Evolutionary conservation across 169 alveolate genomes (phyloP).

Genomic region (Cryptosporidium tyzzeri): DNA sequence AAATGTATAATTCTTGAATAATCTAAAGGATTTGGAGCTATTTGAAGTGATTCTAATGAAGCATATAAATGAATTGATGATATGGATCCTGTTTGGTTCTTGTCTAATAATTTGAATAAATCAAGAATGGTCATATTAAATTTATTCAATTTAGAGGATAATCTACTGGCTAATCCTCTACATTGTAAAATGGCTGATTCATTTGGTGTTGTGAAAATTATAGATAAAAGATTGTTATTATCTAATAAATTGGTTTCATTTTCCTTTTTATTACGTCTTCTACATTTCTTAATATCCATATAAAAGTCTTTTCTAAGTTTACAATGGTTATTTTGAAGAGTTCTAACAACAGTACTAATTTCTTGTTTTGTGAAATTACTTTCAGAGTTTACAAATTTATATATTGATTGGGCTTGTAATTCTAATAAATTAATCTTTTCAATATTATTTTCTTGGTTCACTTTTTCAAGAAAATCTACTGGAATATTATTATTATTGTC

Average conservation of each 20-base stretch:
- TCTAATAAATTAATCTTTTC: slow-evolving; percentile 19
- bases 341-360: slow-evolving; percentile 38
- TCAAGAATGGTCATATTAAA: slow-evolving; percentile 43
- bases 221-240: background rate
- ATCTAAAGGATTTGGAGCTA: slow-evolving; percentile 65
- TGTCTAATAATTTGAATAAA: slow-evolving; percentile 39
- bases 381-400: slow-evolving; percentile 64
- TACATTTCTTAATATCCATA: slow-evolving; percentile 26
- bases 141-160: slow-evolving; percentile 18
- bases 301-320: slow-evolving; percentile 41
- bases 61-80: slow-evolving; percentile 53
- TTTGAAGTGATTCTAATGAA: slow-evolving; percentile 47
- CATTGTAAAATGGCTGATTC: slow-evolving; percentile 63
- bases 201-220: slow-evolving; percentile 50
- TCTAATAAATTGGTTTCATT: background rate
- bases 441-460: background rate
- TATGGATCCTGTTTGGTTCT: slow-evolving; percentile 48
- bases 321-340: slow-evolving; percentile 28
- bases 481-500: background rate
- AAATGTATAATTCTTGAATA: slow-evolving; percentile 39
- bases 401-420: slow-evolving; percentile 58
- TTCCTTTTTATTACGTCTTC: slow-evolving; percentile 44
- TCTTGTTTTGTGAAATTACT: slow-evolving; percentile 38
- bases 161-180: slow-evolving; percentile 57
- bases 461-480: background rate